Conservation (phyloP, 768 basidiomycete genomes). For the Mycena venus region DNA sequence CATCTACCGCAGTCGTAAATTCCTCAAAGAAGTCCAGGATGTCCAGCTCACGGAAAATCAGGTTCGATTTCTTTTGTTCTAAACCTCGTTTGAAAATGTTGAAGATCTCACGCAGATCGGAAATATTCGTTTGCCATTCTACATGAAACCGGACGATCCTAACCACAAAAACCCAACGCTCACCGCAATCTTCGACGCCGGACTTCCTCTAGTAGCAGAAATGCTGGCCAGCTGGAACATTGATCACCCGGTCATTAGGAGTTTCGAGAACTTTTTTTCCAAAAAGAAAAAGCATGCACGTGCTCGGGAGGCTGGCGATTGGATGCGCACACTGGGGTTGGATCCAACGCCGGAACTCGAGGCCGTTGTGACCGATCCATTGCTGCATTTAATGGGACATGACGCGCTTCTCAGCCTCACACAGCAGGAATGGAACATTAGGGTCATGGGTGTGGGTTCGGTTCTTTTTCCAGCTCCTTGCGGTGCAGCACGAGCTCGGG, state of each 20-base stretch:
- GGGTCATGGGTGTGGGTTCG: neutral
- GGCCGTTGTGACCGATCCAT: neutral
- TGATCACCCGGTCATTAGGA: neutral
- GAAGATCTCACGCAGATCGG: neutral
- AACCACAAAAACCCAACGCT: neutral
- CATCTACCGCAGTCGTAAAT: neutral
- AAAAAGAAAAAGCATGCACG: neutral
- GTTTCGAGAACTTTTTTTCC: neutral
- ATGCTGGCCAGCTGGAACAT: neutral
- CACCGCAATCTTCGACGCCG: neutral
- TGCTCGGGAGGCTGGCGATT: neutral
- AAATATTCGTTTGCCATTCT: neutral
- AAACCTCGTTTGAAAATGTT: neutral
- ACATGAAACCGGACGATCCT: neutral
- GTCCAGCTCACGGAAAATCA: neutral
- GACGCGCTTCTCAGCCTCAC: neutral
- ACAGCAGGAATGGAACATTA: neutral
- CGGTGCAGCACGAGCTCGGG: neutral
- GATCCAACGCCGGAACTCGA: constrained; percentile 6
- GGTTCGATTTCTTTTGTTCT: neutral
- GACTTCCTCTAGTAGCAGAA: neutral
- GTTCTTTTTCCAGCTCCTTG: constrained; percentile 3
- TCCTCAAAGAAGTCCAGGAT: neutral
- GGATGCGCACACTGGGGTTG: neutral
- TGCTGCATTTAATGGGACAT: neutral